A percentile compares a stretch with the other conserved stretches of the same genome.
Conservation (phyloP, 2,329 filamentous ascomycete species). For the Ophiocordyceps camponoti-floridani region DNA sequence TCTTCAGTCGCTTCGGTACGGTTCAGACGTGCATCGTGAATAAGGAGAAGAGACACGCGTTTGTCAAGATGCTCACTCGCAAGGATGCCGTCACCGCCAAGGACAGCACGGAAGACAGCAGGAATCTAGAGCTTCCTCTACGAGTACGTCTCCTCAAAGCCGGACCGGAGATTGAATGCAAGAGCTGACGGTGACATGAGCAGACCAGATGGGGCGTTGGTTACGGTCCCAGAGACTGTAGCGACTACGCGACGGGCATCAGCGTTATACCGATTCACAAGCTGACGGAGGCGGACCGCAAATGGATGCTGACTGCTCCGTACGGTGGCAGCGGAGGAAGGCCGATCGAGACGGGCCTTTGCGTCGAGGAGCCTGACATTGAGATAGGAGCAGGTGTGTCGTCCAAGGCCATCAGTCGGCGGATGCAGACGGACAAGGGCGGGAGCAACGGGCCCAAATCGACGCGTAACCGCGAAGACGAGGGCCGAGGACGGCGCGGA, state of each 20-base stretch:
- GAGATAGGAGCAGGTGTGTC: conserved; percentile 96
- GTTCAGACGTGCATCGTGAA: conserved; percentile 98
- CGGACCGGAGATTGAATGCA: not conserved
- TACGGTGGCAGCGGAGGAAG: conserved; percentile 82
- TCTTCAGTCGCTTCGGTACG: conserved; percentile 67
- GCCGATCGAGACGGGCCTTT: conserved; percentile 63
- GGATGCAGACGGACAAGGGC: conserved; percentile 51
- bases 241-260: conserved; percentile 81
- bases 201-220: conserved; percentile 95
- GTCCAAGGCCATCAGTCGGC: conserved; percentile 64
- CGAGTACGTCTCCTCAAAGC: conserved; percentile 37
- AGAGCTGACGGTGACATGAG: conserved; percentile 4
- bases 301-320: conserved; percentile 91
- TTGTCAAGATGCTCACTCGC: conserved; percentile 95
- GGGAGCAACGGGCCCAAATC: conserved; percentile 48
- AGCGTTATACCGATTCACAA: conserved; percentile 86
- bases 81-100: conserved; percentile 71
- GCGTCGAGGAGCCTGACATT: conserved; percentile 94
- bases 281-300: conserved; percentile 87
- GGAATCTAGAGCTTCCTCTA: conserved; percentile 54
- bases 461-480: conserved; percentile 26
- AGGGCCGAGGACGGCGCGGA: conserved; percentile 11
- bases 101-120: conserved; percentile 67
- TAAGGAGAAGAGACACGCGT: conserved; percentile 92
- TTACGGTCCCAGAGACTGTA: conserved; percentile 92